A percentile compares a stretch with the other conserved stretches of the same genome.
Conservation (phyloP, 768 basidiomycete species). For the Leccinum arenicola region DNA sequence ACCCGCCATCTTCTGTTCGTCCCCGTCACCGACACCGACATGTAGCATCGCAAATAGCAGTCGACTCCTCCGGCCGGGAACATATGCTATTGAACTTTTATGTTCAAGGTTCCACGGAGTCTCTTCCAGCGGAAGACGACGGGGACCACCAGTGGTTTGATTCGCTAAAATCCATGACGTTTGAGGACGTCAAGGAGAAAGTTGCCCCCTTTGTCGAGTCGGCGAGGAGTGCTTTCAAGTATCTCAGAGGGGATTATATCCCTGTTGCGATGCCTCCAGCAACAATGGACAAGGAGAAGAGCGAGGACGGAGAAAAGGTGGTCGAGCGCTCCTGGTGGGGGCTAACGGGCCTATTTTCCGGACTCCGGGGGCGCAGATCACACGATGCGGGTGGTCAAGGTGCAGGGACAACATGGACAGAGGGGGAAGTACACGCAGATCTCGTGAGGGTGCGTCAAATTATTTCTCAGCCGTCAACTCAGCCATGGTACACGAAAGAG, state of each 20-base stretch:
- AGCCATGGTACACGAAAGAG: neutral
- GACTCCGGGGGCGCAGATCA: conserved; percentile 46
- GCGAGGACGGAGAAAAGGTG: conserved; percentile 29
- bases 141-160: conserved; percentile 32
- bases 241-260: conserved; percentile 63
- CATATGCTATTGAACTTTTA: conserved; percentile 87
- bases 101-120: conserved; percentile 51
- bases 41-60: conserved; percentile 72
- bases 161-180: conserved; percentile 48
- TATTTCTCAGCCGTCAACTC: conserved; percentile 3
- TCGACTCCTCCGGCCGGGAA: conserved; percentile 72
- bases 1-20: conserved; percentile 69
- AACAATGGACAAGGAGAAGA: conserved; percentile 26
- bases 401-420: conserved; percentile 51
- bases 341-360: conserved; percentile 67
- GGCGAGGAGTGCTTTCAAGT: conserved; percentile 61
- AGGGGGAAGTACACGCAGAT: conserved; percentile 82
- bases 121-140: conserved; percentile 30
- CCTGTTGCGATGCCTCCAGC: conserved; percentile 35
- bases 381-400: conserved; percentile 30
- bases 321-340: conserved; percentile 45
- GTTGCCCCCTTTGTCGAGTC: conserved; percentile 43
- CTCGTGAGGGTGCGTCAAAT: conserved; percentile 58
- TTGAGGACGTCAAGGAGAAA: conserved; percentile 52
- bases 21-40: conserved; percentile 83